Evolutionary conservation across 2,329 filamentous ascomycete genomes (phyloP).

Genomic region (Fusarium illudens): DNA sequence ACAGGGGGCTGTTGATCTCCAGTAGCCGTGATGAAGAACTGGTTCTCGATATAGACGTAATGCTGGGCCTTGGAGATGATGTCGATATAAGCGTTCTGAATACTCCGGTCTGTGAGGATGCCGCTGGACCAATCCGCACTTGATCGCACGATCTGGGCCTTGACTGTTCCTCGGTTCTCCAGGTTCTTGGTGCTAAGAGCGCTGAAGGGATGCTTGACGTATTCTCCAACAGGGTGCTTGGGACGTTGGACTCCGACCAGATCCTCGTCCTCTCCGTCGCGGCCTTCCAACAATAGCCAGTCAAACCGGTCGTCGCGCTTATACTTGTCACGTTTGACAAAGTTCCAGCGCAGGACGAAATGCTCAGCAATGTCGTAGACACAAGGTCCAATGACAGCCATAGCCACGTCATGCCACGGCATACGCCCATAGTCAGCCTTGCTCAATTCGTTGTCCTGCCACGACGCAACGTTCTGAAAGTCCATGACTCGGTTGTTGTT

Average conservation of each 20-base stretch:
- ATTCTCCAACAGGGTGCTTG: conserved; percentile 87
- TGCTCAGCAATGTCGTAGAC: conserved; percentile 96
- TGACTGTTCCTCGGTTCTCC: conserved; percentile 74
- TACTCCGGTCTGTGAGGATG: conserved; percentile 83
- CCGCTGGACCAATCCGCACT: conserved; percentile 95
- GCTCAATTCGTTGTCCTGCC: conserved; percentile 91
- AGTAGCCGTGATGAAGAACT: conserved; percentile 97
- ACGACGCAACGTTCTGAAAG: conserved; percentile 88
- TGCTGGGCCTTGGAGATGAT: conserved; percentile 88
- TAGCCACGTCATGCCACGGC: conserved; percentile 97
- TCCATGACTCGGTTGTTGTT: conserved; percentile 98
- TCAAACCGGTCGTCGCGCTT: conserved; percentile 86
- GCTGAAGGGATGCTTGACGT: conserved; percentile 79
- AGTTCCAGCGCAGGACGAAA: conserved; percentile 95
- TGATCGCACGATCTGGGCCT: conserved; percentile 87
- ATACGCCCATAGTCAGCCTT: conserved; percentile 93
- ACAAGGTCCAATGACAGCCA: conserved; percentile 88
- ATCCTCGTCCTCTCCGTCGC: conserved; percentile 81
- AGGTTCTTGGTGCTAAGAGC: conserved; percentile 73
- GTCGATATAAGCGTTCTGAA: conserved; percentile 87
- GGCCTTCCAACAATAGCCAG: conserved; percentile 83
- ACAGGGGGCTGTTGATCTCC: conserved; percentile 87
- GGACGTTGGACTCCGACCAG: conserved; percentile 88
- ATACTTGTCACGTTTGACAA: conserved; percentile 96
- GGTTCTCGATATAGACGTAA: conserved; percentile 97